Base-by-base conservation (phyloP, 345 rosid genomes). In the Trapa incisa region DNA sequence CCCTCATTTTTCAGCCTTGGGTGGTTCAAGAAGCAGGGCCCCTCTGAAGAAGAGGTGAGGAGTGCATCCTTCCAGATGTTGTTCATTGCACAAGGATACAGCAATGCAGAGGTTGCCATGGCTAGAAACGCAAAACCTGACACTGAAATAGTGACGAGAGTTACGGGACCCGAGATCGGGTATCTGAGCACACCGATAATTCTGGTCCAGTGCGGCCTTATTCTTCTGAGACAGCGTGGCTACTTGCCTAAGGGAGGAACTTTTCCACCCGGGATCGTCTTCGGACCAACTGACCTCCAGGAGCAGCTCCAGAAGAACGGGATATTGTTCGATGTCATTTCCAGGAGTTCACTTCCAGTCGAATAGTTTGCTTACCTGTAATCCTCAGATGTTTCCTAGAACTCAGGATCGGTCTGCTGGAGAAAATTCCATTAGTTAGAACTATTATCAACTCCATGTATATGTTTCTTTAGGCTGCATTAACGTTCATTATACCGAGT, bases 1-100 rank as follows among this genome's bases (percentile, higher is more conserved):
- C 98, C 98, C 56, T 89, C 96, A 6, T 7, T 88, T 66, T 92
- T 92, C 73, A 86, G 93, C 82, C 77, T 88, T 53, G 98, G 96
- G 65, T 75, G 78, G 89, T 92, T 92, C 75, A 82, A 76, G 70
- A 84, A 89, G 87, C 70, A 75, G 12, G 96, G 98, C 68, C 96
- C 98, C 10, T 68, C 91, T 0, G 93, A 88, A 68, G 96, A 89
- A 32, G 93, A 89, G 74, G 93, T 92, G 32, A 77, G 73, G 48
- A 85, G 89, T 43, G 93, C 96, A 39, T 76, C 96, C 15, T 92
- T 89, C 48, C 87, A 89, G 74, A 89, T 92, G 96, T 86, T 91
- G 98, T 89, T 89, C 64, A 73, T 92, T 4, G 96, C 89, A 11
- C 84, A 77, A 32, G 98, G 96, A 45, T 92, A 72, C 65, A 86